Evolutionary conservation across 2,329 filamentous ascomycete species (phyloP), one percentile per base, ranked within the genome.

Genomic region (Davidsoniella eucalypti): DNA sequence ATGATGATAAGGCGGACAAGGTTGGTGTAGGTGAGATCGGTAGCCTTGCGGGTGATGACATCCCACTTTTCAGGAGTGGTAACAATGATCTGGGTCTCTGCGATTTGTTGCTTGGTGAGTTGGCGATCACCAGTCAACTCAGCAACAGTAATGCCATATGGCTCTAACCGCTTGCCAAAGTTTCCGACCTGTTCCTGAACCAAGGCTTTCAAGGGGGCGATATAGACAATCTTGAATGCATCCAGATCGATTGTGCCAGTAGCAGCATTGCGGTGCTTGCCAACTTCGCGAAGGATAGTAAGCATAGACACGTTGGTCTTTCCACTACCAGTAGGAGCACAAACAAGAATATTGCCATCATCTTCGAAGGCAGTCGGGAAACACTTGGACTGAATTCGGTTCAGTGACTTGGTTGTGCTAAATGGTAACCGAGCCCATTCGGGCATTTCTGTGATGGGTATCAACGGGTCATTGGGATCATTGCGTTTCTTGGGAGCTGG

Each of bases 231-330:
- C 68, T 98, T 98, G 72, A 98, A 98, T 41, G 88, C 80, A 60
- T 98, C 92, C 7, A 98, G 70, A 63, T 94, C 87, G 56, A 98
- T 92, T 54, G 93, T 84, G n/a, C 92, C 92, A 1, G 87, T 94
- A 55, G 82, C 71, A 0, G 84, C 78, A 59, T 98, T 82, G 52
- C 90, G 78, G 61, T 98, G 82, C 69, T 96, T 98, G 54, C 92
- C 92, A 61, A 98, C 87, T 63, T 98, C 93, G 55, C 90, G 85
- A 38, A 98, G 73, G 61, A 98, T 96, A 2, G 90, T 82, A 55
- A 98, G 72, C 90, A 98, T 96, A 40, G 90, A 90, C 47, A 98
- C 92, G 60, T 98, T 98, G 1, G 92, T 98, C 69, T 98, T 98
- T 61, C 92, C 92, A 63, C 87, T 94, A 57, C 92, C 92, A 46